Evolutionary conservation across 176 grass and related monocot genomes (phyloP), one percentile per base, ranked within the genome.

Genomic region (Paspalum vaginatum): DNA sequence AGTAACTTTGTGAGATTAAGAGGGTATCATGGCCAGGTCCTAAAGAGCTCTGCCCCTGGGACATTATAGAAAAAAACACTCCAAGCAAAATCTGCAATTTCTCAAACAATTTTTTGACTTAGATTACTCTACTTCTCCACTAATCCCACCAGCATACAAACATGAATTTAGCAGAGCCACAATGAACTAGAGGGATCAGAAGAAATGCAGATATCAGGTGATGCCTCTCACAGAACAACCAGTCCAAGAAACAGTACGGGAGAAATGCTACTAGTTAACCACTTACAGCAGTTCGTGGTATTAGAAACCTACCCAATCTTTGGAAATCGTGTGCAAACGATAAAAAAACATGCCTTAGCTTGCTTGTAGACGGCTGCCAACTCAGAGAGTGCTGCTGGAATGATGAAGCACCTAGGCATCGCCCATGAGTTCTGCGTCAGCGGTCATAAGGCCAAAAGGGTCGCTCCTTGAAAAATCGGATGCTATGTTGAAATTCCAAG

Each of bases 171-270:
- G 7, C 42, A 44, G 42, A 6, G 42, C 32, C 32, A 32, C 32
- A 32, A 1, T 32, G 32, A 32, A 32, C 32, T 32, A 32, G 32
- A 32, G 1, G 32, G 6, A 76, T 45, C 41, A 76, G 40, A 76
- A 44, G 20, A 76, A 46, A 75, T 58, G 76, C 47, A 79, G 46
- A 38, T 21, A 52, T 22, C 47, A 41, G 61, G 2, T 52, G 57
- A 48, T 79, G 17, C 27, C 7, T 61, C 54, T 61, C 54, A n/a
- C 40, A 66, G 5, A 67, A 12, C 32, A 25, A 54, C 18, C 13
- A 40, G 47, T 20, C 20, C 13, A 66, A 37, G 76, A 20, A 53
- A 40, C 27, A 65, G 61, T 54, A 51, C 11, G 38, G 18, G 49
- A 78, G 75, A 37, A 8, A 12, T 39, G 11, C 27, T 40, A 55